Base-by-base conservation (phyloP, 2,329 filamentous ascomycete genomes). In the Allantophomopsis lycopodina region DNA sequence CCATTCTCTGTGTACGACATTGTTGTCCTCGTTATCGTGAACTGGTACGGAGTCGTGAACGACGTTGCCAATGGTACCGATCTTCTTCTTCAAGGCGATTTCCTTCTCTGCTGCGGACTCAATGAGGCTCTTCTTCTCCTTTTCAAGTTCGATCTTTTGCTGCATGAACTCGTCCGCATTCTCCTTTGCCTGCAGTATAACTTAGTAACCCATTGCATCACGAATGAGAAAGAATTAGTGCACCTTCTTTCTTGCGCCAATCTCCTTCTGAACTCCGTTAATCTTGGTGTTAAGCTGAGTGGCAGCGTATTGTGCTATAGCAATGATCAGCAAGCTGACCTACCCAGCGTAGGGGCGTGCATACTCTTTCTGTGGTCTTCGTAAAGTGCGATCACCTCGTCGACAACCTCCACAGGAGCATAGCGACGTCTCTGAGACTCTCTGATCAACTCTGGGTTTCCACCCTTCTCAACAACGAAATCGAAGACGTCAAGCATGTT, bases 231-330 rank as follows among this genome's bases (percentile, higher is more conserved):
- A 39, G 15, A 33, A 50, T 32, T 6, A 38, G 28, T 40, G 15
- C 31, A 76, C 78, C 79, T 94, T 94, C 68, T 94, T 94, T 70
- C 89, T 93, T 54, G 74, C 67, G 14, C 83, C 86, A 56, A 96
- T 94, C 58, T 87, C 77, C 64, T 94, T 94, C 60, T 94, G 84
- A 21, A 86, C 73, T 15, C 74, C 78, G 64, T 96, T 96, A 62
- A 94, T 88, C 64, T 83, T 78, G 52, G 77, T 78, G 49, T 81
- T 82, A 50, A 91, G 73, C 59, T 94, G 85, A 15, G 79, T 85
- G 7, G 79, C 83, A 40, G 73, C 76, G 56, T 89, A 91, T 44
- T 84, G 74, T 40, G 82, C 74, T 79, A 51, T 12, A 41, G 23
- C 35, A 36, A 30, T 37, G 37, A 42, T 20, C 28, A 42, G 31